A percentile compares a stretch with the other conserved stretches of the same genome.
Evolutionary conservation across 345 rosid genomes (phyloP).

Genomic region (Dimocarpus longan): DNA sequence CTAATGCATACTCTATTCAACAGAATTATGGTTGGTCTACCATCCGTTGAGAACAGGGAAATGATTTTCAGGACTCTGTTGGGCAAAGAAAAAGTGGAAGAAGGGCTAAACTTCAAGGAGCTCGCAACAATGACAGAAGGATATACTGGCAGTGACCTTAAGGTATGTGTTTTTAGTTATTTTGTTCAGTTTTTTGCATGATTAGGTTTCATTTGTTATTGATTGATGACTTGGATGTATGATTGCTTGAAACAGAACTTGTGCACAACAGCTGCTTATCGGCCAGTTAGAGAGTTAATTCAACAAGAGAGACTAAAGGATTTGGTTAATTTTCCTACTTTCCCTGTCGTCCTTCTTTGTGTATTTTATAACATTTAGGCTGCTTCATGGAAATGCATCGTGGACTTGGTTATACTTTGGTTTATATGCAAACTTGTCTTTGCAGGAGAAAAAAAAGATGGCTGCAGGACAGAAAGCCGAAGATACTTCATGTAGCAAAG

Average conservation of each 20-base stretch:
- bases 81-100: slow-evolving; percentile 68
- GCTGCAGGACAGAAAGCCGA: slow-evolving; percentile 35
- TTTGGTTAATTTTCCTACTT: slow-evolving; percentile 34
- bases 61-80: slow-evolving; percentile 65
- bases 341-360: background rate
- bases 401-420: background rate
- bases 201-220: background rate
- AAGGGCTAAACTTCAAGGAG: slow-evolving; percentile 69
- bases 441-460: slow-evolving; percentile 63
- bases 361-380: background rate
- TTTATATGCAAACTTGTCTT: background rate
- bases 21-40: slow-evolving; percentile 88
- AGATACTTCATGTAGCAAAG: slow-evolving; percentile 25
- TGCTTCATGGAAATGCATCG: background rate
- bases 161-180: slow-evolving; percentile 39
- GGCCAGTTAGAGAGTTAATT: slow-evolving; percentile 84
- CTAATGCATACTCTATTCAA: background rate
- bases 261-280: slow-evolving; percentile 90
- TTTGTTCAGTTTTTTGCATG: background rate
- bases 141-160: slow-evolving; percentile 82
- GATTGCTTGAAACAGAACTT: slow-evolving; percentile 51
- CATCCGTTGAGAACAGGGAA: slow-evolving; percentile 69
- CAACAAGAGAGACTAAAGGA: slow-evolving; percentile 80
- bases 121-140: slow-evolving; percentile 82
- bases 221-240: background rate